phyloP scores from a whole-genome alignment of 306 rosid species.

The Lupinus albus region DNA sequence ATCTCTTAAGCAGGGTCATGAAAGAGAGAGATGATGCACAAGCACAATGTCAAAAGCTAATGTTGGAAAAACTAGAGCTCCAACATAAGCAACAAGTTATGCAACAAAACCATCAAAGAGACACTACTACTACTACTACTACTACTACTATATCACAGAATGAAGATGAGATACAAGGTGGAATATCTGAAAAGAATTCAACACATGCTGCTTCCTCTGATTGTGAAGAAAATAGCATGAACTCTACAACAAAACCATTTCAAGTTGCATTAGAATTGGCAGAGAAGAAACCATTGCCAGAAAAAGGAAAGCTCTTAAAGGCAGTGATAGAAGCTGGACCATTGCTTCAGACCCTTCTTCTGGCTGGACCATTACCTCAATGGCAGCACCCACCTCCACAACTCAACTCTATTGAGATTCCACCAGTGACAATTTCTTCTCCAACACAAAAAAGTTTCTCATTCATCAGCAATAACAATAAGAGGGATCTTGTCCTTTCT shows the following conservation, averaged over 20 bases:
- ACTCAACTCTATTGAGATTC: conserved; percentile 68
- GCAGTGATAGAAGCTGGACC: conserved; percentile 96
- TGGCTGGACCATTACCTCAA: conserved; percentile 87
- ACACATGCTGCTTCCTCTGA: conserved; percentile 43
- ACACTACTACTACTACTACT: conserved; percentile 4
- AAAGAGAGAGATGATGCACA: conserved; percentile 75
- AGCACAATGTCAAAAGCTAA: conserved; percentile 59
- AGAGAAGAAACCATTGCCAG: conserved; percentile 66
- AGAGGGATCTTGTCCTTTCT: conserved; percentile 48
- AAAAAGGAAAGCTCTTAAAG: conserved; percentile 75
- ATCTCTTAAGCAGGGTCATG: conserved; percentile 55
- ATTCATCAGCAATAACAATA: conserved; percentile 43
- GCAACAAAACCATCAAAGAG: background rate
- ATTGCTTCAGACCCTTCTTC: conserved; percentile 69
- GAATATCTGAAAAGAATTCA: conserved; percentile 41
- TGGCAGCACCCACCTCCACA: conserved; percentile 96
- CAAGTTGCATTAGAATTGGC: conserved; percentile 42
- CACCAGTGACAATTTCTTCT: conserved; percentile 62
- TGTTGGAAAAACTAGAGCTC: conserved; percentile 57
- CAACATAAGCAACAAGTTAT: conserved; percentile 38
- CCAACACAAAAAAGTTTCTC: conserved; percentile 35
- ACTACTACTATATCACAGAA: conserved; percentile 27
- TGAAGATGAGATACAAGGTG: conserved; percentile 49
- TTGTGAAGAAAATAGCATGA: conserved; percentile 53
- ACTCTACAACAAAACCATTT: conserved; percentile 42